Conservation (phyloP, 2,329 filamentous ascomycete species). For the Phoma sp. region DNA sequence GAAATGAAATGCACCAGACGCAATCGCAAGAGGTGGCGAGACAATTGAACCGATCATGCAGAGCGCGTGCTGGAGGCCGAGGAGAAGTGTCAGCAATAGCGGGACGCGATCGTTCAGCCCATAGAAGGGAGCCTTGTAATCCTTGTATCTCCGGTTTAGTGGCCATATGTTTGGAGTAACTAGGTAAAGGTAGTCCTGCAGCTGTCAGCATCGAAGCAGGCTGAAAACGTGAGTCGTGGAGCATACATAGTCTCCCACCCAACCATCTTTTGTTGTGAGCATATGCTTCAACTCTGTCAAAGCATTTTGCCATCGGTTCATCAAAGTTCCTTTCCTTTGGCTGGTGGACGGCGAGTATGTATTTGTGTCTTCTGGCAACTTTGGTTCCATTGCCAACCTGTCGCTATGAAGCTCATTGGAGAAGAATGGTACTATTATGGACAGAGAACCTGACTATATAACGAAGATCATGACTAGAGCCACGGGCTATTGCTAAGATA, state of each 20-base stretch:
- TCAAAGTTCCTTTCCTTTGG: not conserved
- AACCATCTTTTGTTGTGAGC: conserved; percentile 1
- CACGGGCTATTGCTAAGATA: not conserved
- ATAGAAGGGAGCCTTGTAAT: conserved; percentile 37
- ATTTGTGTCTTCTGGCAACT: not conserved
- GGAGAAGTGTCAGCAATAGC: conserved; percentile 34
- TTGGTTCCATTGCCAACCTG: not conserved
- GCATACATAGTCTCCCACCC: conserved; percentile 4
- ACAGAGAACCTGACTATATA: not conserved
- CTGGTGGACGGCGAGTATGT: not conserved
- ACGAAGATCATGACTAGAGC: not conserved
- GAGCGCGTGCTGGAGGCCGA: conserved; percentile 41
- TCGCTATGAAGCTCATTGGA: no score
- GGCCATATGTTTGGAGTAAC: conserved; percentile 33
- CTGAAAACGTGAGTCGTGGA: no score
- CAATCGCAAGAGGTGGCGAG: conserved; percentile 40
- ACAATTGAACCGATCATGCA: conserved; percentile 38
- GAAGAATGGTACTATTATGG: no score
- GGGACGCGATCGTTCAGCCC: conserved; percentile 36
- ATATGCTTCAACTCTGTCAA: not conserved
- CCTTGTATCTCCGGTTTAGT: conserved; percentile 35
- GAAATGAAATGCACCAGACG: conserved; percentile 39
- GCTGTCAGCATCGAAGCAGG: not conserved
- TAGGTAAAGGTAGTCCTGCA: conserved; percentile 48
- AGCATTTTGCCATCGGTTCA: not conserved